Conservation (phyloP, 2,329 filamentous ascomycete species). For the Colletotrichum sp. region DNA sequence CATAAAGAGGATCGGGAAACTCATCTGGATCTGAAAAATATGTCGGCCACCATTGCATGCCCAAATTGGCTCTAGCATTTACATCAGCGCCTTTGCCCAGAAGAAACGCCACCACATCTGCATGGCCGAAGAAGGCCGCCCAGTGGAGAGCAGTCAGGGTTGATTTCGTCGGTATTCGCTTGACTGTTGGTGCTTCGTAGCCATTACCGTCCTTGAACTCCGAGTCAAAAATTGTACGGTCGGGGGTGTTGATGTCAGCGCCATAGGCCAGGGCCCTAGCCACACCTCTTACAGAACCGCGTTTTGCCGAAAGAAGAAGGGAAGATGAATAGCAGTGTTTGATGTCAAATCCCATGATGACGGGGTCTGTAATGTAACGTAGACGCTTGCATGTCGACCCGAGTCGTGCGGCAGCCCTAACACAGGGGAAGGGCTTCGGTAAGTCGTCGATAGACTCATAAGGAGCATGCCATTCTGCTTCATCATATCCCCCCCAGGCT, state of each 20-base stretch:
- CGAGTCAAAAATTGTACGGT: background rate
- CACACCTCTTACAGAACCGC: background rate
- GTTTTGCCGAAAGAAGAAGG: background rate
- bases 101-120: background rate
- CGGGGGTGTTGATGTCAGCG: background rate
- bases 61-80: background rate
- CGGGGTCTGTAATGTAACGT: background rate
- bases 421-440: background rate
- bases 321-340: background rate
- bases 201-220: fast-evolving
- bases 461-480: no score
- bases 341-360: background rate
- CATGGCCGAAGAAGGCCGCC: background rate
- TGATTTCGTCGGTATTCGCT: background rate
- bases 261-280: background rate
- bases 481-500: no score
- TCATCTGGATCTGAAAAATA: fast-evolving
- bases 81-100: background rate
- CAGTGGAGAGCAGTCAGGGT: background rate
- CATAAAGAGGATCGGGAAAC: fast-evolving
- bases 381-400: background rate
- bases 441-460: background rate
- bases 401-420: background rate
- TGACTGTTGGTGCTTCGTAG: fast-evolving
- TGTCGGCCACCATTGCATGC: background rate